Evolutionary conservation across 306 rosid genomes (phyloP).

Genomic region (Dalbergia cochinchinensis): DNA sequence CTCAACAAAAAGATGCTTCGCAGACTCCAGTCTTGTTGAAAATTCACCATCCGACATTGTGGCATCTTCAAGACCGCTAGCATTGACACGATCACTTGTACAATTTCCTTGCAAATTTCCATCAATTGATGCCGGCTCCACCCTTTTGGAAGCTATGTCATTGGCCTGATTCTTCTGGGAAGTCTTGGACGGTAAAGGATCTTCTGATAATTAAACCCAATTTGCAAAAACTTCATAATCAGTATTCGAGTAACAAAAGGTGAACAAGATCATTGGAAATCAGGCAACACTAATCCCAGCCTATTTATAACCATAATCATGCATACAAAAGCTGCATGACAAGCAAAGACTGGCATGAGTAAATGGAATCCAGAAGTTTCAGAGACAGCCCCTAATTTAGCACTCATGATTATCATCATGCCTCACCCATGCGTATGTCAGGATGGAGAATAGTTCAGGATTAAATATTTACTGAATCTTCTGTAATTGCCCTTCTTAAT

Average conservation of each 20-base stretch:
- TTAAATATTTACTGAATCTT: background rate
- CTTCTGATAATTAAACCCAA: conserved; percentile 61
- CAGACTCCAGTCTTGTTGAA: conserved; percentile 63
- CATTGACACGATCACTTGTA: conserved; percentile 50
- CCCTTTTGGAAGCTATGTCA: conserved; percentile 52
- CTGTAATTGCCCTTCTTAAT: conserved; percentile 5
- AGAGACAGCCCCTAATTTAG: background rate
- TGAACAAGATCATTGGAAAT: conserved; percentile 18
- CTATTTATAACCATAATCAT: conserved; percentile 31
- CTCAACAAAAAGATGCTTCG: conserved; percentile 64
- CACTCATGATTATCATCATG: background rate
- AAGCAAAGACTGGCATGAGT: conserved; percentile 2
- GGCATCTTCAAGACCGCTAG: conserved; percentile 50
- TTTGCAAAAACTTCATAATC: conserved; percentile 29
- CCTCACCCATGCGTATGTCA: background rate
- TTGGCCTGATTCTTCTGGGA: conserved; percentile 57
- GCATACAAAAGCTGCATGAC: background rate
- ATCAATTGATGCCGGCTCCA: conserved; percentile 49
- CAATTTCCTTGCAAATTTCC: conserved; percentile 52
- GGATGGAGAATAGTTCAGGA: too few species aligned
- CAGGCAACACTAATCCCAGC: conserved; percentile 1
- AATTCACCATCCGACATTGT: conserved; percentile 58
- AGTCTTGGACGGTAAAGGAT: conserved; percentile 48
- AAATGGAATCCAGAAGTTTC: conserved; percentile 12
- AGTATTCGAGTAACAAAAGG: conserved; percentile 4